These are phyloP conservation scores for Pyricularia pennisetigena DNA, from an alignment of 2,329 filamentous ascomycete species.

Conservation along the genomic window DNA sequence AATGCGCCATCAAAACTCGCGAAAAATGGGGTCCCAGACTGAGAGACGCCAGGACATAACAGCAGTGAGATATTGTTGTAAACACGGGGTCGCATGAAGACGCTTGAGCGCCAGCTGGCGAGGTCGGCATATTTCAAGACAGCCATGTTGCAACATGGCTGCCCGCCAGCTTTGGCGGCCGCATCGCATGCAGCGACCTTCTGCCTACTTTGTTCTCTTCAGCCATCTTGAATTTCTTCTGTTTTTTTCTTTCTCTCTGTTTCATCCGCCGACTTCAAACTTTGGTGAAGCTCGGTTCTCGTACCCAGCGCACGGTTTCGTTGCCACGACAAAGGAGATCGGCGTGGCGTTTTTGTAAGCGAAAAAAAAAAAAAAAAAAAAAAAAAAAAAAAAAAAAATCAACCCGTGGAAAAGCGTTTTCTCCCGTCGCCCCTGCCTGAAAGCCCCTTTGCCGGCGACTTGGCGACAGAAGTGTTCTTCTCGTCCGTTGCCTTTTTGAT, in stretches of 20 bases:
- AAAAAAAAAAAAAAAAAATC: no score
- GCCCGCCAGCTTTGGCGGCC: no score
- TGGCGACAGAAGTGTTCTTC: neutral
- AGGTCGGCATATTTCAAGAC: no score
- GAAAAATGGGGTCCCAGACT: no score
- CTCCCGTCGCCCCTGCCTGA: neutral
- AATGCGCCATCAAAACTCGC: no score
- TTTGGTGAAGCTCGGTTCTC: neutral
- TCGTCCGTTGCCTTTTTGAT: no score
- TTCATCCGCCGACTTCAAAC: neutral
- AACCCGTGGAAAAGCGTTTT: no score
- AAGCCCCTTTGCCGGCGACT: neutral
- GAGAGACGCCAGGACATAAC: no score
- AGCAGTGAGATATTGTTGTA: no score
- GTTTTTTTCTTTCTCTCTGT: neutral
- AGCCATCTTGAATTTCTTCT: neutral
- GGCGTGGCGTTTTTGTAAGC: neutral
- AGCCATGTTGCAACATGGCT: neutral
- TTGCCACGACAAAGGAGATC: neutral
- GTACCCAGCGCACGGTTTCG: neutral
- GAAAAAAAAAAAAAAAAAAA: no score
- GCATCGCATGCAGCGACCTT: neutral
- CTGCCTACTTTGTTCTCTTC: neutral
- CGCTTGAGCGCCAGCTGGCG: no score
- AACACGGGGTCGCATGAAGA: no score